Conservation (phyloP, 1,139 yeast genomes). For the Scheffersomyces parashehatae region DNA sequence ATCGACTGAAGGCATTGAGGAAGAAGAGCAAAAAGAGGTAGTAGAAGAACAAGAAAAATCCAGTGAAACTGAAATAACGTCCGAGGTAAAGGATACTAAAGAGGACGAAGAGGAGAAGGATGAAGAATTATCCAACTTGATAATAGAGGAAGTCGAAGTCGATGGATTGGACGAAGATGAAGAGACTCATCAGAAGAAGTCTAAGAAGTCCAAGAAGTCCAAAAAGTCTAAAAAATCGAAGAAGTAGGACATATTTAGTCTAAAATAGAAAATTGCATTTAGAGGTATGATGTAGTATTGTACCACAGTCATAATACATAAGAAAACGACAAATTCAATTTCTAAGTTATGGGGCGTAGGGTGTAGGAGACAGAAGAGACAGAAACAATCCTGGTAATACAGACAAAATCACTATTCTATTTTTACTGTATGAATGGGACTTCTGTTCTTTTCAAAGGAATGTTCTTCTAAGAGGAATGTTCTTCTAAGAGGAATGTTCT, state of each 20-base stretch:
- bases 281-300: no score
- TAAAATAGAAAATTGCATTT: no score
- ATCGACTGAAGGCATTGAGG: constrained; percentile 13
- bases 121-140: constrained; percentile 9
- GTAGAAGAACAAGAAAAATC: constrained; percentile 5
- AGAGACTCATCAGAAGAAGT: constrained; percentile 10
- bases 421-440: no score
- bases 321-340: no score
- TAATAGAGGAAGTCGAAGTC: constrained; percentile 17
- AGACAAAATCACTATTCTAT: no score
- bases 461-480: no score
- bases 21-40: constrained; percentile 10
- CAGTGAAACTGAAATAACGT: constrained; percentile 4
- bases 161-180: constrained; percentile 8
- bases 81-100: constrained; percentile 4
- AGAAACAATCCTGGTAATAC: no score
- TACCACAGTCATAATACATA: no score
- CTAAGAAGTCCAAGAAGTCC: constrained; percentile 10
- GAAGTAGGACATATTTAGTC: constrained; percentile 5
- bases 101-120: constrained; percentile 8
- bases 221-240: constrained; percentile 14
- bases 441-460: no score
- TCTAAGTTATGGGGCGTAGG: no score
- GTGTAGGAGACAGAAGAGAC: no score
- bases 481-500: no score